These are phyloP conservation scores for Colletotrichum higginsianum DNA, from an alignment of 2,329 filamentous ascomycete species.

Conservation along the genomic window DNA sequence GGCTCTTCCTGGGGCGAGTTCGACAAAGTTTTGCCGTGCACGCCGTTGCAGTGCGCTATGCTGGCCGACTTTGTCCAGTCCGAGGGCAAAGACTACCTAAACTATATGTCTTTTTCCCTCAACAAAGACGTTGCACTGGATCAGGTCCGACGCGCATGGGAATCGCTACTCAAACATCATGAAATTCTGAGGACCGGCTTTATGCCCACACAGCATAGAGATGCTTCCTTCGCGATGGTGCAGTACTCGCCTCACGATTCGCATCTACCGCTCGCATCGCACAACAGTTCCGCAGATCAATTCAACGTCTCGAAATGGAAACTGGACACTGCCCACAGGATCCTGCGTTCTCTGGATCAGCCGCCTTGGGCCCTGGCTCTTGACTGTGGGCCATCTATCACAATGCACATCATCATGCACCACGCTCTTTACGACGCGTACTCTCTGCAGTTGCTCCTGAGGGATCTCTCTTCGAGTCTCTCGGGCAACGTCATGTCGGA, in stretches of 20 bases:
- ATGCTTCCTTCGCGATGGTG: constrained; percentile 82
- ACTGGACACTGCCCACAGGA: constrained; percentile 47
- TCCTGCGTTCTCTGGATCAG: constrained; percentile 61
- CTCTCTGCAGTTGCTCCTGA: constrained; percentile 77
- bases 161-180: constrained; percentile 65
- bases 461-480: constrained; percentile 64
- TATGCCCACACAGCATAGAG: constrained; percentile 69
- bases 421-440: constrained; percentile 91
- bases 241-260: constrained; percentile 60
- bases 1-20: constrained; percentile 53
- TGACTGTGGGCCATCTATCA: constrained; percentile 48
- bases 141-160: constrained; percentile 73
- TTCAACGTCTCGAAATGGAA: constrained; percentile 58
- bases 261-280: constrained; percentile 44
- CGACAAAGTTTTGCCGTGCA: constrained; percentile 81
- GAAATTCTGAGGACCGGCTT: constrained; percentile 86
- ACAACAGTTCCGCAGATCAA: constrained; percentile 8
- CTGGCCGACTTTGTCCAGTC: constrained; percentile 81
- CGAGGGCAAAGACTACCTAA: constrained; percentile 80
- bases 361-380: constrained; percentile 77
- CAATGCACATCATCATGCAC: constrained; percentile 71
- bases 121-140: constrained; percentile 54
- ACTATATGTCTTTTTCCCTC: constrained; percentile 74
- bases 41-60: constrained; percentile 84
- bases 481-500: constrained; percentile 37